These are phyloP conservation scores for Phytophthora pisi DNA, from an alignment of 352 stramenopile genomes.

Conservation along the genomic window DNA sequence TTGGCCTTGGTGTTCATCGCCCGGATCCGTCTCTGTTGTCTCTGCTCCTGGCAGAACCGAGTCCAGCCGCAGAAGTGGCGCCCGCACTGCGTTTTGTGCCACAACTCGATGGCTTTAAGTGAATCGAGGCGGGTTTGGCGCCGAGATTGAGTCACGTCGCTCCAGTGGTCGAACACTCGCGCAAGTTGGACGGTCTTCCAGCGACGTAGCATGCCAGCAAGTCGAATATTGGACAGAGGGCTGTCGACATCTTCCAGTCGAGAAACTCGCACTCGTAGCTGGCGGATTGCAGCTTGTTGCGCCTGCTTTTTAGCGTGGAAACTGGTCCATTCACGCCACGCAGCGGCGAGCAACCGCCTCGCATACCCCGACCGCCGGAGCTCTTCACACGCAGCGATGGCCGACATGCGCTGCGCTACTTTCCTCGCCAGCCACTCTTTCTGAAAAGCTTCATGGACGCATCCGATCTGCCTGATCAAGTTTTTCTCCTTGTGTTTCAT, in stretches of 20 bases:
- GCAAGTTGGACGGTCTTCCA: slow-evolving; percentile 29
- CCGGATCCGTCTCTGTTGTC: slow-evolving; percentile 13
- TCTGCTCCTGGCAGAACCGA: slow-evolving; percentile 11
- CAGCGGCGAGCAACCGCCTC: slow-evolving; percentile 16
- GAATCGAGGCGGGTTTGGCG: slow-evolving; percentile 21
- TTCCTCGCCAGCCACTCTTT: slow-evolving; percentile 33
- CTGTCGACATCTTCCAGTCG: slow-evolving; percentile 7
- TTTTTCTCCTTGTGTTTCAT: slow-evolving; percentile 22
- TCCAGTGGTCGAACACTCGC: slow-evolving; percentile 29
- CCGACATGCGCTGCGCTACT: slow-evolving; percentile 24
- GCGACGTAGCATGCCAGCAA: slow-evolving; percentile 26
- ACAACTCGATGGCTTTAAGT: slow-evolving; percentile 38
- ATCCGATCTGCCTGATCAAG: slow-evolving; percentile 20
- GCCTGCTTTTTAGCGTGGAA: slow-evolving; percentile 30
- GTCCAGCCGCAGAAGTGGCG: slow-evolving; percentile 34
- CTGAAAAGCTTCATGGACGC: slow-evolving; percentile 33
- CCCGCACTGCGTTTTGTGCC: slow-evolving; percentile 23
- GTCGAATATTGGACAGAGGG: not conserved
- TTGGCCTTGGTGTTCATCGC: slow-evolving; percentile 8
- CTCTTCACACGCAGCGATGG: slow-evolving; percentile 33
- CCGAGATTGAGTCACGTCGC: not conserved
- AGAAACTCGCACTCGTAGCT: slow-evolving; percentile 16
- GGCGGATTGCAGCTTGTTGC: slow-evolving; percentile 11
- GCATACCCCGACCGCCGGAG: slow-evolving; percentile 19
- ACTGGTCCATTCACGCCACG: slow-evolving; percentile 32